Evolutionary conservation across 208 protist species (phyloP).

Genomic region (Leishmania gerbilli): DNA sequence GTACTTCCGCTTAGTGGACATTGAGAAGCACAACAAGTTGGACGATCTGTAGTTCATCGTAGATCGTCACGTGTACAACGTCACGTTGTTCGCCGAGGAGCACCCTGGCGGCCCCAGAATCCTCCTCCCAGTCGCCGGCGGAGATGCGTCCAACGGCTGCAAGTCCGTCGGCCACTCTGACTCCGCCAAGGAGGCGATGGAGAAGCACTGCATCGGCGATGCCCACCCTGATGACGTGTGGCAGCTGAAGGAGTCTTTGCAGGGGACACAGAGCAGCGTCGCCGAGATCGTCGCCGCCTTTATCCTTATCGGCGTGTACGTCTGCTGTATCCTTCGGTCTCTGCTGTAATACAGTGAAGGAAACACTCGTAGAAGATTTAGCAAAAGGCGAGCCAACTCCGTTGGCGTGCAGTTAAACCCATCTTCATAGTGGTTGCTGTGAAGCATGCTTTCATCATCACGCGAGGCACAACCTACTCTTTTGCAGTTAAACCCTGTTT

Average conservation of each 20-base stretch:
- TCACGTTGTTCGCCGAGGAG: conserved; percentile 77
- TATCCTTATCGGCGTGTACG: conserved; percentile 31
- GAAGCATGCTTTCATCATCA: neutral
- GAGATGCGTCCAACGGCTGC: conserved; percentile 82
- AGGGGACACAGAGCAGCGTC: conserved; percentile 29
- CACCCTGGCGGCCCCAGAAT: conserved; percentile 86
- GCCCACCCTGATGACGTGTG: conserved; percentile 48
- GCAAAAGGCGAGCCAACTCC: neutral
- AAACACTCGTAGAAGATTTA: neutral
- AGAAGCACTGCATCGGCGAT: conserved; percentile 79
- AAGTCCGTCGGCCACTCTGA: conserved; percentile 78
- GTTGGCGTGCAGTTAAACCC: neutral
- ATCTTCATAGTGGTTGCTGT: neutral
- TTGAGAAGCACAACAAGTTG: conserved; percentile 63
- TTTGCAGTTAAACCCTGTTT: neutral
- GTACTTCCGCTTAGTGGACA: conserved; percentile 49
- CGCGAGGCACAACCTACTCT: neutral
- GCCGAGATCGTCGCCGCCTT: conserved; percentile 32
- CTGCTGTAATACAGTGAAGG: neutral
- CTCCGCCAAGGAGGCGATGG: conserved; percentile 61
- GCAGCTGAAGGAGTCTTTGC: conserved; percentile 30
- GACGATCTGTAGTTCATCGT: conserved; percentile 79
- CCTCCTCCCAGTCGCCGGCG: conserved; percentile 68
- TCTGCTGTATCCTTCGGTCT: conserved; percentile 41
- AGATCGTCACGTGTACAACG: conserved; percentile 80